phyloP scores from a whole-genome alignment of 345 rosid species.

The Populus alba region DNA sequence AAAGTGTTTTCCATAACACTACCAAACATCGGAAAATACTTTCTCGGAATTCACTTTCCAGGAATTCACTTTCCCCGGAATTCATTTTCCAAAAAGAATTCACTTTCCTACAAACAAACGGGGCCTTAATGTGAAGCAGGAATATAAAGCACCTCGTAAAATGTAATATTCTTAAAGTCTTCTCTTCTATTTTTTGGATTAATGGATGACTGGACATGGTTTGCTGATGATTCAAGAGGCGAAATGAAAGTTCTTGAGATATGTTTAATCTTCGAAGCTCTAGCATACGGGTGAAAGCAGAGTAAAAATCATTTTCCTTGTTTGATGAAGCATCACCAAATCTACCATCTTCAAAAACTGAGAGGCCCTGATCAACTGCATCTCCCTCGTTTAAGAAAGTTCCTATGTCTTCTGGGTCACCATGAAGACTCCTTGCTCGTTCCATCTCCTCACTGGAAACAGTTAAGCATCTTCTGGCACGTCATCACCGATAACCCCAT shows the following conservation, averaged over 20 bases:
- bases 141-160: too few species aligned
- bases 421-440: slow-evolving; percentile 89
- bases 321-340: slow-evolving; percentile 32
- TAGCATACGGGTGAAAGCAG: slow-evolving; percentile 38
- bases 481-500: slow-evolving; percentile 19
- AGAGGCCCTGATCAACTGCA: slow-evolving; percentile 29
- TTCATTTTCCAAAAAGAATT: too few species aligned
- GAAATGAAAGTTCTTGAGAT: slow-evolving; percentile 50
- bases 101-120: too few species aligned
- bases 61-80: too few species aligned
- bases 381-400: slow-evolving; percentile 46
- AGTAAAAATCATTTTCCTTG: slow-evolving; percentile 36
- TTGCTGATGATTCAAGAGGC: slow-evolving; percentile 53
- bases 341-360: slow-evolving; percentile 32
- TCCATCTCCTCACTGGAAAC: slow-evolving; percentile 76
- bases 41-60: too few species aligned
- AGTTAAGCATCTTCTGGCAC: slow-evolving; percentile 58
- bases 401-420: slow-evolving; percentile 86
- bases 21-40: too few species aligned
- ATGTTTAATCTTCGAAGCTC: slow-evolving; percentile 37
- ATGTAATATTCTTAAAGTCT: too few species aligned
- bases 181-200: neutral
- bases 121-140: too few species aligned
- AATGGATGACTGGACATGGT: slow-evolving; percentile 30
- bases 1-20: too few species aligned